Evolutionary conservation across 2,329 filamentous ascomycete species (phyloP).

Genomic region (Diplodia intermedia): DNA sequence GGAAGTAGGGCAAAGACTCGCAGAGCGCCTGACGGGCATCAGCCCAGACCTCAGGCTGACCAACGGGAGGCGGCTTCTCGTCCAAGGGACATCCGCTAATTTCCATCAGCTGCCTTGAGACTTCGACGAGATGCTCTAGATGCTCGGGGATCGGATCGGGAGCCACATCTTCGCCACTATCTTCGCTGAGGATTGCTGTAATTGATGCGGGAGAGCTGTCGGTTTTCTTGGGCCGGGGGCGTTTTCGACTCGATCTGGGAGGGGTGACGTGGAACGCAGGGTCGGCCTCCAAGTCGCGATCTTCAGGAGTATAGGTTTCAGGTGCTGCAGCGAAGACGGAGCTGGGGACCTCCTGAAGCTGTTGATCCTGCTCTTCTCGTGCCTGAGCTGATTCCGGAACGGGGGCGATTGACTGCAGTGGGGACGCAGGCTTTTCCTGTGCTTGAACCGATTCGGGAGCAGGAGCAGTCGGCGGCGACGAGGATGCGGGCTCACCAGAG

Average conservation of each 20-base stretch:
- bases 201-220: background rate
- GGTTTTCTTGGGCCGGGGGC: background rate
- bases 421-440: background rate
- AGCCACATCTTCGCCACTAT: background rate
- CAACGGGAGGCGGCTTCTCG: constrained; percentile 42
- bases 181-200: too few species aligned
- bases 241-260: background rate
- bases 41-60: constrained; percentile 62
- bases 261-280: background rate
- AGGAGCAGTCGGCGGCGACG: background rate
- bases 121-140: background rate
- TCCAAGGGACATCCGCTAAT: background rate
- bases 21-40: constrained; percentile 66
- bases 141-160: background rate
- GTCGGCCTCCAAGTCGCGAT: too few species aligned
- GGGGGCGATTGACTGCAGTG: background rate
- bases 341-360: too few species aligned
- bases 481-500: background rate
- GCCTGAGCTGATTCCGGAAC: too few species aligned
- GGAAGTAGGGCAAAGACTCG: constrained; percentile 69
- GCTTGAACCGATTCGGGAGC: too few species aligned
- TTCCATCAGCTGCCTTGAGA: background rate
- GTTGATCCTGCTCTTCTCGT: too few species aligned
- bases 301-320: too few species aligned
- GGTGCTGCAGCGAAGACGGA: too few species aligned